Evolutionary conservation across 129 eudicot genomes (phyloP).

Genomic region (Artemisia argyi): DNA sequence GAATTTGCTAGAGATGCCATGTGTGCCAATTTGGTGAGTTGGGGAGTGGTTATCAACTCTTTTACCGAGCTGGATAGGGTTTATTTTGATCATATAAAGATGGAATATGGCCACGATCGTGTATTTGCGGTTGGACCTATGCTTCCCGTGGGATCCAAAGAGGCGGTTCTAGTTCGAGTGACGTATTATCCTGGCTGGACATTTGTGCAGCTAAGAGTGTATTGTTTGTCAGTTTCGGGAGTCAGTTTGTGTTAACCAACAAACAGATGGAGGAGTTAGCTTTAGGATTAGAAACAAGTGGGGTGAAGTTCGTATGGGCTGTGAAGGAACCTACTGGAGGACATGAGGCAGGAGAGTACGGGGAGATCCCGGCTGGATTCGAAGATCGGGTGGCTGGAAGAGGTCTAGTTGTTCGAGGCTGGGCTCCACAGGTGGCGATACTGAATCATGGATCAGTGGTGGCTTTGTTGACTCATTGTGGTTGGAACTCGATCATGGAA

Average conservation of each 20-base stretch:
- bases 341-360: background rate
- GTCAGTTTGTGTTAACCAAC: slow-evolving; percentile 3
- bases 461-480: slow-evolving; percentile 24
- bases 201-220: background rate
- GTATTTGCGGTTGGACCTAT: slow-evolving; percentile 72
- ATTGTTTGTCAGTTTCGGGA: slow-evolving; percentile 10
- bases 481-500: slow-evolving; percentile 35
- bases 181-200: background rate
- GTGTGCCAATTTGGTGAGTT: too few species aligned
- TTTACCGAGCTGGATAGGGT: slow-evolving; percentile 47
- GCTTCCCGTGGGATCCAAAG: slow-evolving; percentile 14
- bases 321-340: background rate
- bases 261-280: slow-evolving; percentile 18
- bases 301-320: slow-evolving; percentile 1
- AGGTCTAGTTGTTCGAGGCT: background rate
- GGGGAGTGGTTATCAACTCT: slow-evolving; percentile 47
- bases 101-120: slow-evolving; percentile 41
- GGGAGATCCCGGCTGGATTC: background rate
- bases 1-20: too few species aligned
- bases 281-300: background rate
- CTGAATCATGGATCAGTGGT: slow-evolving; percentile 11
- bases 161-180: slow-evolving; percentile 23
- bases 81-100: slow-evolving; percentile 40
- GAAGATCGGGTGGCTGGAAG: background rate
- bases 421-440: background rate